A percentile compares a stretch with the other conserved stretches of the same genome.
These are phyloP conservation scores for Spongispora temasekensis DNA, from an alignment of 1,284 basidiomycete species.

Conservation along the genomic window DNA sequence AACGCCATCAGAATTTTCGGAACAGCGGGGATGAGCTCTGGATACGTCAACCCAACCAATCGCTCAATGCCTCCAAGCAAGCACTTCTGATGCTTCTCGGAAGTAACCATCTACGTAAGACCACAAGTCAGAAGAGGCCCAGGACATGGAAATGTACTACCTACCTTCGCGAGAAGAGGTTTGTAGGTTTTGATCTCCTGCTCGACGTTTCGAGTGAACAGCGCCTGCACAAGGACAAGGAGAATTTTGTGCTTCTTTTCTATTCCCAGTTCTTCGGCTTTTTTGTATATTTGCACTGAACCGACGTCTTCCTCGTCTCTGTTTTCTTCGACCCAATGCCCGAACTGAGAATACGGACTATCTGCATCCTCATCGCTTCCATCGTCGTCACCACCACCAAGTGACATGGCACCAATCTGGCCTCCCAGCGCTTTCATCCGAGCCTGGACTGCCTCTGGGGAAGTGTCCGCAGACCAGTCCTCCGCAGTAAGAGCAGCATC, in stretches of 20 bases:
- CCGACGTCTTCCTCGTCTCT: constrained; percentile 51
- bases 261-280: constrained; percentile 90
- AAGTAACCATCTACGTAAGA: constrained; percentile 59
- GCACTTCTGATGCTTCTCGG: constrained; percentile 95
- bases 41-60: constrained; percentile 71
- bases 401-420: constrained; percentile 46
- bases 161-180: constrained; percentile 81
- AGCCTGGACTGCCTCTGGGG: constrained; percentile 87
- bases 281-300: constrained; percentile 78
- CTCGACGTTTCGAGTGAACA: constrained; percentile 82
- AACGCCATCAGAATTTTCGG: constrained; percentile 95
- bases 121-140: constrained; percentile 10
- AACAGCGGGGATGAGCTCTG: constrained; percentile 65
- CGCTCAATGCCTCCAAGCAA: constrained; percentile 90
- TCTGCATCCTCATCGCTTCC: constrained; percentile 87
- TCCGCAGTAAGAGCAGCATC: constrained; percentile 66
- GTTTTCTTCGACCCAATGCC: constrained; percentile 86
- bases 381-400: constrained; percentile 58
- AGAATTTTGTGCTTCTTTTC: constrained; percentile 96
- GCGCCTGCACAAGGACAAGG: constrained; percentile 82
- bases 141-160: constrained; percentile 19
- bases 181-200: constrained; percentile 75
- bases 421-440: constrained; percentile 81
- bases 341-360: constrained; percentile 85
- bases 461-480: constrained; percentile 91